Base-by-base conservation (phyloP, 257 asterid genomes). In the Schizonepeta tenuifolia region DNA sequence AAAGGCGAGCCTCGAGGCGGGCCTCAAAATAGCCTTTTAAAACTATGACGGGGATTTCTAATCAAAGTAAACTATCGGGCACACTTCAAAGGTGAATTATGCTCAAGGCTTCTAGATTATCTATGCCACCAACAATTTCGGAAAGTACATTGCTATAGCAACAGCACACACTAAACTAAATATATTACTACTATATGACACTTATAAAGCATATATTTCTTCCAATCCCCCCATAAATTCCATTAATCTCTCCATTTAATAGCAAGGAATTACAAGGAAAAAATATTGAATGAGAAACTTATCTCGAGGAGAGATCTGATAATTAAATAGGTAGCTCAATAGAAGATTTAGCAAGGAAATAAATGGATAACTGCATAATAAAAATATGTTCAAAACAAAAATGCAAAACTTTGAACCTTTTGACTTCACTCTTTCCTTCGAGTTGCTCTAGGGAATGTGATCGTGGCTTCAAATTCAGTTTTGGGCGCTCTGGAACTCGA, bases 381-480 rank as follows among this genome's bases (percentile, higher is more conserved):
- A 17, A 68, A 35, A 31, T 55, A 9, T 24, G 15, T 0, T 55
- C 15, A 4, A 8, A 33, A 57, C 53, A 2, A 10, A 64, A 9
- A 56, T 15, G 81, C 31, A 46, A 46, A 67, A 70, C 6, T 66
- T 28, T 36, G 49, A 35, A 90, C 97, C 98, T 90, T 80, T 83
- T 86, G 77, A 65, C 80, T 80, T 77, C 89, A 66, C 13, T 53
- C 58, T 76, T 83, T 69, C 83, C 84, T 62, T 90, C 87, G 1
- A 69, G 55, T 64, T 85, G 91, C 75, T 87, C 89, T 60, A 70
- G 71, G 66, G 84, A 76, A 68, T 81, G 93, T 12, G 89, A 79
- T 8, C 92, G 86, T 14, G 94, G 96, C 86, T 84, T 91, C 85
- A 87, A 74, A 74, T 87, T 89, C 80, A 87, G 74, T 67, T 89